Base-by-base conservation (phyloP, 208 protist species). In the Trypanosoma melophagium region DNA sequence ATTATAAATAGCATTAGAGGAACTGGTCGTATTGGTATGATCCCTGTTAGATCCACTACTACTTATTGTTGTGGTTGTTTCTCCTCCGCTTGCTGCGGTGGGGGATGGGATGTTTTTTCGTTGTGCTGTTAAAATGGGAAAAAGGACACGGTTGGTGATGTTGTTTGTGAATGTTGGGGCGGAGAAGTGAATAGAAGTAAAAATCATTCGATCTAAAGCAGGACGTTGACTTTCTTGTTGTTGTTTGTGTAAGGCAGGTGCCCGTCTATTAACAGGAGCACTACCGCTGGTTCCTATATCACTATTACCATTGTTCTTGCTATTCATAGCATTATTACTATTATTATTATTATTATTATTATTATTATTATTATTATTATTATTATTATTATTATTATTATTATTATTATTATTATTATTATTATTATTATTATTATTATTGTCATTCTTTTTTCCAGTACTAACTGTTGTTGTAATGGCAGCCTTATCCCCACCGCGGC, bases 121-220 rank as follows among this genome's bases (percentile, higher is more conserved):
- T 19, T 42, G 40, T 1, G 66, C 25, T 16, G 52, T 57, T 52
- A 90, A 41, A 7, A 87, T 45, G 0, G 83, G 79, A 59, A 82
- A 80, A 14, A 94, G 65, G 16, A 92, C 55, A 21, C 82, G 74
- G 54, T 86, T 79, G 2, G 81, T 70, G 10, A 94, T 68, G 75
- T 81, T 90, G 66, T 94, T 94, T 21, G 89, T 83, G 52, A 94
- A 89, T 25, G 73, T 74, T 28, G 89, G 66, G 0, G 85, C 64
- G 47, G 84, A 92, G 69, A 94, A 94, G 52, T 78, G 78, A 47
- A 84, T 66, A 7, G 79, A 65, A 70, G 69, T 82, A 67, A 94
- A 91, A 14, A 81, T 47, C 38, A 77, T 77, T n/a, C 80, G 66
- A 52, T 94, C 85, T 17, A 91, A 22, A 28, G 69, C 0, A 47